phyloP scores from a whole-genome alignment of 2,329 filamentous ascomycete genomes.

The Epichloe glyceriae region DNA sequence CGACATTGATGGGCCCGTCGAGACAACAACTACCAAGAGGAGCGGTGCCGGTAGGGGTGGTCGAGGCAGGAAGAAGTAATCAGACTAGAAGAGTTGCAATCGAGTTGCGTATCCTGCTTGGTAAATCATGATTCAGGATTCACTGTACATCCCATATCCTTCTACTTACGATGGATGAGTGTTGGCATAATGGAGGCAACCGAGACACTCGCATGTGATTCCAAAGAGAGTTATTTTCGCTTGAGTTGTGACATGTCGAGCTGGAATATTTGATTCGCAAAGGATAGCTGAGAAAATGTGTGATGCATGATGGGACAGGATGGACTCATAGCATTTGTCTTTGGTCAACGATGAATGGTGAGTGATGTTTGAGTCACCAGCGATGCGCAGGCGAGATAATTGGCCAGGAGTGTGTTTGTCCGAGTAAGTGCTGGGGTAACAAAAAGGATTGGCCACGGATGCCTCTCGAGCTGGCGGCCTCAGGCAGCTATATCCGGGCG shows the following conservation, averaged over 20 bases:
- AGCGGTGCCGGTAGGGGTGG: conserved; percentile 20
- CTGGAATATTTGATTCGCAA: neutral
- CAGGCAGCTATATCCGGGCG: conserved; percentile 13
- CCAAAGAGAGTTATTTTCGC: neutral
- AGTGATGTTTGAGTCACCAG: conserved; percentile 11
- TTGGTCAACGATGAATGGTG: neutral
- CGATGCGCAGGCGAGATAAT: conserved; percentile 4
- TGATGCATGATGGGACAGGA: neutral
- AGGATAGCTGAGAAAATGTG: neutral
- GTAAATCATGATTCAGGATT: neutral
- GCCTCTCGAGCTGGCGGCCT: conserved; percentile 8
- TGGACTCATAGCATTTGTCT: neutral
- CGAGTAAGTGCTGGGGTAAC: too few relatives aligned
- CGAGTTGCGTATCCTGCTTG: neutral
- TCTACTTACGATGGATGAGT: neutral
- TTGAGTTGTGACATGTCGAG: neutral
- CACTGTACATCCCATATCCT: neutral
- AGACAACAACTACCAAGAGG: conserved; percentile 27
- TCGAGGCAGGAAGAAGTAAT: conserved; percentile 28
- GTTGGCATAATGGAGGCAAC: neutral
- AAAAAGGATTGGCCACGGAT: too few relatives aligned
- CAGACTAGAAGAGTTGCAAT: neutral
- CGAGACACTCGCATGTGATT: neutral
- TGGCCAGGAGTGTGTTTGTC: neutral
- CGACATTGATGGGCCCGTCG: conserved; percentile 40